phyloP scores from a whole-genome alignment of 208 protist species.

The Acanthamoeba royreba region DNA sequence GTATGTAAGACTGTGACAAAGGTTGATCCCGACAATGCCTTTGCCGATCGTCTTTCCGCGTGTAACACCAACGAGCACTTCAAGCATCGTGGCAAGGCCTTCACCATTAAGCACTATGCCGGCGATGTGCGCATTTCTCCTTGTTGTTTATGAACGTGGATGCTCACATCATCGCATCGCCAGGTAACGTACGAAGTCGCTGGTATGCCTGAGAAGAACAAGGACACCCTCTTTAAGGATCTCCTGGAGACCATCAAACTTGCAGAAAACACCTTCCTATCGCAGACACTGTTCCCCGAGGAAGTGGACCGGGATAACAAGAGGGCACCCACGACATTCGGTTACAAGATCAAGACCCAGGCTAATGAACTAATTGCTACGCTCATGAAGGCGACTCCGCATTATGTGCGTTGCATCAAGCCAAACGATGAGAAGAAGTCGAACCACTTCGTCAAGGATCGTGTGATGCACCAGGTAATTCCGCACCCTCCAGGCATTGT shows the following conservation, averaged over 20 bases:
- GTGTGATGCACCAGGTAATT: constrained; percentile 87
- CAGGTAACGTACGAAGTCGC: constrained; percentile 67
- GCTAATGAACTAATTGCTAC: constrained; percentile 85
- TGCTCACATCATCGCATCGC: background rate
- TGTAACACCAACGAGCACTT: constrained; percentile 54
- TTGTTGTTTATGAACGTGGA: background rate
- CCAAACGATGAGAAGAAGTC: constrained; percentile 89
- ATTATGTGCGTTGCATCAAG: constrained; percentile 94
- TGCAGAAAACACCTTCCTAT: constrained; percentile 30
- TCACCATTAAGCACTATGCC: constrained; percentile 62
- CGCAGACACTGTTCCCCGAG: constrained; percentile 44
- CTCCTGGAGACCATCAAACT: constrained; percentile 68
- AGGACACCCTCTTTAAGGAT: constrained; percentile 75
- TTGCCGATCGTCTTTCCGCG: background rate
- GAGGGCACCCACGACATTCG: constrained; percentile 85
- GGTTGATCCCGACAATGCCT: constrained; percentile 53
- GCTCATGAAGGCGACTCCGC: constrained; percentile 89
- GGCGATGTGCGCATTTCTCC: background rate
- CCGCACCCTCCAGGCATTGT: background rate
- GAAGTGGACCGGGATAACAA: constrained; percentile 32
- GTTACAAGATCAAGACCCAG: constrained; percentile 88
- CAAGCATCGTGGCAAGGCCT: constrained; percentile 56
- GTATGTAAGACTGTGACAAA: constrained; percentile 94
- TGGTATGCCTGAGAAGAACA: constrained; percentile 79
- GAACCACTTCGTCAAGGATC: constrained; percentile 83